A percentile compares a stretch with the other conserved stretches of the same genome.
phyloP scores from a whole-genome alignment of 31 red algal genomes.

The Endocladia muricata region DNA sequence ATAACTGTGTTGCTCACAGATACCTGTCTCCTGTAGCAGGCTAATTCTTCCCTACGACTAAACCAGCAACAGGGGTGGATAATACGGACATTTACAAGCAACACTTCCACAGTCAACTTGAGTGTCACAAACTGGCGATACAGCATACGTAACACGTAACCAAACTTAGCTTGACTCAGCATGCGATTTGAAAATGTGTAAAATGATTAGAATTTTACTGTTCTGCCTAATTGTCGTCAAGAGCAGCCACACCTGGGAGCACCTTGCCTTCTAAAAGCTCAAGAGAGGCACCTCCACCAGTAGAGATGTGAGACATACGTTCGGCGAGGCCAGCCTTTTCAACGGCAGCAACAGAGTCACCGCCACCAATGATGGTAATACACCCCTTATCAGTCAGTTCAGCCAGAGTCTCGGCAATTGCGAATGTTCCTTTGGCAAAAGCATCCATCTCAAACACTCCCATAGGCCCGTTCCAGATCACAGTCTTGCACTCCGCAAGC shows the following conservation, averaged over 20 bases:
- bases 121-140: too few species aligned
- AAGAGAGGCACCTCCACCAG: slow-evolving; percentile 97
- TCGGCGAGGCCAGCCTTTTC: slow-evolving; percentile 90
- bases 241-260: slow-evolving; percentile 94
- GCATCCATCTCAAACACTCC: slow-evolving; percentile 97
- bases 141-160: too few species aligned
- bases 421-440: slow-evolving; percentile 96
- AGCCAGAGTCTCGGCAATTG: slow-evolving; percentile 88
- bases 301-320: slow-evolving; percentile 97
- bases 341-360: slow-evolving; percentile 98
- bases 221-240: slow-evolving; percentile 78
- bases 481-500: slow-evolving; percentile 81
- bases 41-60: too few species aligned
- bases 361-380: slow-evolving; percentile 98
- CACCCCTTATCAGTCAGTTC: slow-evolving; percentile 67
- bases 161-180: too few species aligned
- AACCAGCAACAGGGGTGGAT: too few species aligned
- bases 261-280: slow-evolving; percentile 98
- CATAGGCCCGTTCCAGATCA: slow-evolving; percentile 99
- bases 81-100: too few species aligned
- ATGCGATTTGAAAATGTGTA: too few species aligned
- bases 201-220: not conserved
- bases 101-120: too few species aligned
- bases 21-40: too few species aligned
- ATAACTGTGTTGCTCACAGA: too few species aligned